Base-by-base conservation (phyloP, 2,329 filamentous ascomycete genomes). In the Colletotrichum orbiculare region DNA sequence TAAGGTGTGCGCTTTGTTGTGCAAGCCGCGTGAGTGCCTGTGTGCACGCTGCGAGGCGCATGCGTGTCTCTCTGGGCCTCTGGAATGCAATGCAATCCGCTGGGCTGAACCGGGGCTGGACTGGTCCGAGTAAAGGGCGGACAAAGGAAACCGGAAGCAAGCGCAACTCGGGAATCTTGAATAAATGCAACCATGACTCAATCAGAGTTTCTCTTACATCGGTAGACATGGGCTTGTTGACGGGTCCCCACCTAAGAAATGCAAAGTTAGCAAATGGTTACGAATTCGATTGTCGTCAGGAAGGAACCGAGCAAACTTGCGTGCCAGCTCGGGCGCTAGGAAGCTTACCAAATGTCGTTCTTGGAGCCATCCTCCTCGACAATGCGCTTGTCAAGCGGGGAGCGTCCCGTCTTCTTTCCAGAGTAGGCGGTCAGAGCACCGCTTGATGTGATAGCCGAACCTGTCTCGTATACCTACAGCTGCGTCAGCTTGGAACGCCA, bases 161-260 rank as follows among this genome's bases (percentile, higher is more conserved):
- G 47, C 37, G 60, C 37, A 54, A 33, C 25, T 41, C 7, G 54
- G 9, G 17, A 58, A 8, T 12, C 11, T 65, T 57, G 25, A 25
- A 38, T 46, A 15, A 42, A 71, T 43, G 41, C 53, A 47, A 47
- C 43, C 50, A 49, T 65, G 65, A 67, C 55, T 57, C 61, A 56
- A 57, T 43, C 33, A 38, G 52, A 34, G 7, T 54, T 52, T 54
- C 50, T 83, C 92, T 89, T 91, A 98, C 96, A 80, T 98, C 94
- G 73, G 94, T 88, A 72, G 89, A 90, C 96, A 99, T 99, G 77
- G 95, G 92, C 89, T 98, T 98, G 87, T 99, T 99, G 72, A 99
- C 96, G 61, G 96, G 95, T 75, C 96, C 96, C 96, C 96, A 98
- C 82, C 83, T 85, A 25, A 65, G 57, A 67, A 69, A 49, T 25